Evolutionary conservation across 148 eudicot genomes (phyloP), one percentile per base, ranked within the genome.

Genomic region (Chenopodium album): DNA sequence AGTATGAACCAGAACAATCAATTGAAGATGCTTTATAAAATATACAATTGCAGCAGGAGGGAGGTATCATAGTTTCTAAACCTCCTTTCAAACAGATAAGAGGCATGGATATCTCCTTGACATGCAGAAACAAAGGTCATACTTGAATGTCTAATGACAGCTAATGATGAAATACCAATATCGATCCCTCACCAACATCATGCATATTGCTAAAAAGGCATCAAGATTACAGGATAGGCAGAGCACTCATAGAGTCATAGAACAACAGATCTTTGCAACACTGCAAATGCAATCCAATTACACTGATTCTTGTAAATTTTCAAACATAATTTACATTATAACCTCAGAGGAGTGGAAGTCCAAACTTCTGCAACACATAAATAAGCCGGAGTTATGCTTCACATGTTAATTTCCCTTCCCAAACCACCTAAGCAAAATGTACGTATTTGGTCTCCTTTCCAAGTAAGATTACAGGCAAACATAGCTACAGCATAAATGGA

Each of bases 1-100:
- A 87, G 78, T 8, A 78, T 68, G 62, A 60, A 79, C 17, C 56
- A 79, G 32, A 86, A 73, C 66, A 63, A 54, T 70, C 72, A 86
- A 71, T 76, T 77, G 64, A 59, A 71, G 37, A 64, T n/a, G 73
- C 44, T 50, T 28, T 17, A 47, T 29, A 52, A 16, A 52, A 60
- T 41, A 26, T 32, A 52, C 47, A 12, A 32, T 50, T 52, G 66
- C 82, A 71, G 56, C 4, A 67, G 9, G 70, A 11, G 54, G 59
- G 23, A 23, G 1, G 4, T 7, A 73, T 7, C 26, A 9, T 2
- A 48, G 70, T 64, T 69, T 73, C 32, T 29, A 59, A 10, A 54
- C 3, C 7, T 9, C n/a, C 26, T 12, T 34, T 62, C 41, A 54
- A 29, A 62, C n/a, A 4, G n/a, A 37, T 46, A 26, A 29, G 76